Base-by-base conservation (phyloP, 371 early-diverging fungal species). In the Rhizopus delemar region DNA sequence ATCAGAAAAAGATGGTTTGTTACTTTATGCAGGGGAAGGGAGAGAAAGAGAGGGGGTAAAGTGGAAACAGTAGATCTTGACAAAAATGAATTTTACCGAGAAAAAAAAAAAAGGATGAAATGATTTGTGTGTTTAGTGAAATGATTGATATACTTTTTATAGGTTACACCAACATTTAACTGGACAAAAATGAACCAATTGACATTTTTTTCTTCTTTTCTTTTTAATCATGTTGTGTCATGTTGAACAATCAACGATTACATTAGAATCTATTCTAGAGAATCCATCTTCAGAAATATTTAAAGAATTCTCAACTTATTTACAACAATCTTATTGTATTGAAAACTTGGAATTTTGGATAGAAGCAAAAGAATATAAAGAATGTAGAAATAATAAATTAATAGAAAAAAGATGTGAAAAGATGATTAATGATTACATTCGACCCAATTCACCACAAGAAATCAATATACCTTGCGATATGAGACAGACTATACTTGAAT, bases 401-500 rank as follows among this genome's bases (percentile, higher is more conserved):
- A 28, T 53, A 28, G 32, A 60, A 54, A 51, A 59, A 36, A 9
- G 29, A 46, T 51, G 58, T 66, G 69, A 66, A 12, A 45, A 53
- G 3, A 74, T 79, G 36, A 54, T 79, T 13, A 46, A 57, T 46
- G 65, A 57, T 5, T 68, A 73, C 49, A 68, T 79, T 13, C 67
- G 63, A 31, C 69, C 80, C 33, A 79, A 76, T 50, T 70, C 80
- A 34, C 65, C 74, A 15, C 73, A 73, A 58, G 80, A 79, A 54
- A 79, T 79, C 59, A 79, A 79, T 43, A 79, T 79, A 39, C 80
- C 77, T 16, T 79, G 77, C 50, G 77, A 76, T 35, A 79, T 79
- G 71, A 62, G 80, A 46, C 66, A 74, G 35, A 29, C 62, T 1
- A 79, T 79, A 32, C 56, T 79, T 29, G 62, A 70, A 13, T 55